These are phyloP conservation scores for Ilyonectria sp. DNA, from an alignment of 2,329 filamentous ascomycete genomes.

Conservation along the genomic window DNA sequence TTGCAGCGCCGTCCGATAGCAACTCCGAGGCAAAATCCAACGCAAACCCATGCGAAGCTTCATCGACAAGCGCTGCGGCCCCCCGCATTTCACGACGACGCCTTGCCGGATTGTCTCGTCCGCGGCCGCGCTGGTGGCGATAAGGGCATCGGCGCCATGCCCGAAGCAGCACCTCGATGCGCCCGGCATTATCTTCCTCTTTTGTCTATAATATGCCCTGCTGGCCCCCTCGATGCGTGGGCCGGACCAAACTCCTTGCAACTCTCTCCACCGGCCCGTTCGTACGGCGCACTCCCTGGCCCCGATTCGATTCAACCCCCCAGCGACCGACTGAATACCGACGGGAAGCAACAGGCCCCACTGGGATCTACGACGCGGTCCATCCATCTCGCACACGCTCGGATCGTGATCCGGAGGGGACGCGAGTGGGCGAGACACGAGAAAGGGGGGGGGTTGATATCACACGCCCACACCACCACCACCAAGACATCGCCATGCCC, in stretches of 20 bases:
- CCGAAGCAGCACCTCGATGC: slow-evolving; percentile 34
- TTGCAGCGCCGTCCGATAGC: not conserved
- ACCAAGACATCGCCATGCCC: slow-evolving; percentile 28
- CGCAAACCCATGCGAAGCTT: not conserved
- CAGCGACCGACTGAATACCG: not conserved
- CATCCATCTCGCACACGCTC: no score
- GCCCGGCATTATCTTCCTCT: slow-evolving; percentile 46
- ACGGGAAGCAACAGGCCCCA: not conserved
- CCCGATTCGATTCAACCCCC: not conserved
- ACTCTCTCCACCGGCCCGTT: not conserved
- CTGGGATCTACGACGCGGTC: not conserved
- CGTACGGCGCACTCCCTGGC: not conserved
- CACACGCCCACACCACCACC: not conserved
- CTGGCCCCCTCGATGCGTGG: not conserved
- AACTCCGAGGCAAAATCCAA: not conserved
- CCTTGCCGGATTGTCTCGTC: not conserved
- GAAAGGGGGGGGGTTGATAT: not conserved
- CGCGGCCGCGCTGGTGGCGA: slow-evolving; percentile 15
- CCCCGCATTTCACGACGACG: not conserved
- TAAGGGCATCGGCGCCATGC: slow-evolving; percentile 28
- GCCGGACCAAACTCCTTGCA: not conserved
- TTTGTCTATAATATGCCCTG: slow-evolving; percentile 40
- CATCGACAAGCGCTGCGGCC: slow-evolving; percentile 13
- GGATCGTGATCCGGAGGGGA: no score
- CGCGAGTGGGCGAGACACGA: not conserved